These are phyloP conservation scores for Arachis stenosperma DNA, from an alignment of 306 rosid species.

Conservation along the genomic window DNA sequence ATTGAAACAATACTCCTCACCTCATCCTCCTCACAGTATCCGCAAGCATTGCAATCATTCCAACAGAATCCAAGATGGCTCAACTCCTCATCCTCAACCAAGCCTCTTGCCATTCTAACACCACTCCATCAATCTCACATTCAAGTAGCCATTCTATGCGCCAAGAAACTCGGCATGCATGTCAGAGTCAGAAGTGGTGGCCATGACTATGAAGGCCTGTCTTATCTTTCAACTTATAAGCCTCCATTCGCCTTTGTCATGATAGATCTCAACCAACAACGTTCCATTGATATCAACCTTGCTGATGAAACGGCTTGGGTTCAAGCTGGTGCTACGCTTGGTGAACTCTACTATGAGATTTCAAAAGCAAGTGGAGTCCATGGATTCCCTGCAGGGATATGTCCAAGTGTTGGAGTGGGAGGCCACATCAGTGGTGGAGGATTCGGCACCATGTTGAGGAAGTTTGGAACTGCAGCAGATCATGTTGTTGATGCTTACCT, in stretches of 20 bases:
- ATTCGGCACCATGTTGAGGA: slow-evolving; percentile 49
- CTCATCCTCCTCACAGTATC: slow-evolving; percentile 40
- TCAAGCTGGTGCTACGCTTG: slow-evolving; percentile 61
- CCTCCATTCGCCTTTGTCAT: slow-evolving; percentile 48
- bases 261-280: slow-evolving; percentile 47
- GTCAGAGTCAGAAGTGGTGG: slow-evolving; percentile 62
- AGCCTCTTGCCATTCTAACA: slow-evolving; percentile 50
- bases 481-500: slow-evolving; percentile 62
- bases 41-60: slow-evolving; percentile 43
- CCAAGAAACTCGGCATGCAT: slow-evolving; percentile 45
- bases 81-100: slow-evolving; percentile 53
- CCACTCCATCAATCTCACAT: slow-evolving; percentile 56
- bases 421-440: slow-evolving; percentile 70
- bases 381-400: slow-evolving; percentile 59
- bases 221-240: slow-evolving; percentile 38
- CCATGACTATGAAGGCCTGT: slow-evolving; percentile 62
- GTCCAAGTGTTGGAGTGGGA: slow-evolving; percentile 60
- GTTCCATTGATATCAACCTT: slow-evolving; percentile 38
- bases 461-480: slow-evolving; percentile 60
- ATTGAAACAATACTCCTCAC: slow-evolving; percentile 33
- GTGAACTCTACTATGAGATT: slow-evolving; percentile 60
- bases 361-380: slow-evolving; percentile 44
- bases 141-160: slow-evolving; percentile 52
- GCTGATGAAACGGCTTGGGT: slow-evolving; percentile 60
- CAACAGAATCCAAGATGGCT: slow-evolving; percentile 60